phyloP scores from a whole-genome alignment of 2,329 filamentous ascomycete species.

The Mollisiaceae sp. region DNA sequence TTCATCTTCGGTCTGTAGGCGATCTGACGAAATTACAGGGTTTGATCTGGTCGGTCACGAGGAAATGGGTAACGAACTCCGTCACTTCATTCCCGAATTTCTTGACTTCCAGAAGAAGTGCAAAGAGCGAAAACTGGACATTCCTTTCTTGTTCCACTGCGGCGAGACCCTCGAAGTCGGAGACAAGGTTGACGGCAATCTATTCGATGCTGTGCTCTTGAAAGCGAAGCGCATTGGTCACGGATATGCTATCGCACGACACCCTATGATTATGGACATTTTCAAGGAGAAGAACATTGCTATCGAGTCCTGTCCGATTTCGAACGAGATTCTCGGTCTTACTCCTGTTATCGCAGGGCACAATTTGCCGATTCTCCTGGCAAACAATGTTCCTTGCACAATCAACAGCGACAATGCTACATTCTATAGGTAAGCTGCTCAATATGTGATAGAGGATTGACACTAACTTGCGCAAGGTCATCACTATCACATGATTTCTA shows the following conservation, averaged over 20 bases:
- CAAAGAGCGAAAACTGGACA: constrained; percentile 52
- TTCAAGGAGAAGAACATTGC: constrained; percentile 70
- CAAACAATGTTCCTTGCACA: constrained; percentile 75
- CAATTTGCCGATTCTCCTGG: constrained; percentile 69
- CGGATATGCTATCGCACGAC: constrained; percentile 71
- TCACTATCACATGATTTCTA: constrained; percentile 79
- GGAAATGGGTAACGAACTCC: constrained; percentile 66
- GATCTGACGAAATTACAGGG: constrained; percentile 47
- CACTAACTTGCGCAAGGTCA: constrained; percentile 53
- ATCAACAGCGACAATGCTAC: constrained; percentile 78
- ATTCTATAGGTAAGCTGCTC: constrained; percentile 63
- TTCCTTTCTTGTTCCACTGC: constrained; percentile 78
- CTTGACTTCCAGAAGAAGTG: constrained; percentile 61
- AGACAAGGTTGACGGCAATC: constrained; percentile 67
- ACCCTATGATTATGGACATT: constrained; percentile 67
- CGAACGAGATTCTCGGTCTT: constrained; percentile 75
- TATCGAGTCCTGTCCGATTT: constrained; percentile 78
- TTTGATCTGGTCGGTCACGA: constrained; percentile 73
- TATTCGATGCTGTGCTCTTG: constrained; percentile 70
- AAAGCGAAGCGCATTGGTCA: constrained; percentile 74
- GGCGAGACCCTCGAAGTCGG: constrained; percentile 75
- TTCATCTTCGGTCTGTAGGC: no score
- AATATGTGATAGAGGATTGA: neutral
- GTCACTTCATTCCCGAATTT: constrained; percentile 59
- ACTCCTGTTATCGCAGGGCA: constrained; percentile 70